A percentile compares a stretch with the other conserved stretches of the same genome.
phyloP scores from a whole-genome alignment of 495 filamentous ascomycete genomes.

The Trichoderma asperelloides region DNA sequence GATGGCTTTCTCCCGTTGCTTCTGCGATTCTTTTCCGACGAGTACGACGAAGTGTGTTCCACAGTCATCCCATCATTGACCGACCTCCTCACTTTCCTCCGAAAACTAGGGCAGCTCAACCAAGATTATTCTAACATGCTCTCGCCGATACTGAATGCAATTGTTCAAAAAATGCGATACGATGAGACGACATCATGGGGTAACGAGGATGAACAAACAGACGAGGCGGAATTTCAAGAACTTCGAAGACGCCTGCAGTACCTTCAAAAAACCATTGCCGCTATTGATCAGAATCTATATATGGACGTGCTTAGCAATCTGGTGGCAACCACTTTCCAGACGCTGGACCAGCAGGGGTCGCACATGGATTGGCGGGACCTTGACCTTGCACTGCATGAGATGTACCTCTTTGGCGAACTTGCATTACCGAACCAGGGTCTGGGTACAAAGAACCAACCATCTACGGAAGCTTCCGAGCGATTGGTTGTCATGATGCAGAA shows the following conservation, averaged over 20 bases:
- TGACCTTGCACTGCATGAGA: constrained; percentile 91
- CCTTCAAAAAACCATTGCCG: constrained; percentile 81
- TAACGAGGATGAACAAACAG: constrained; percentile 85
- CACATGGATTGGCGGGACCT: constrained; percentile 90
- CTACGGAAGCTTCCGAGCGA: constrained; percentile 61
- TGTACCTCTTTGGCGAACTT: constrained; percentile 92
- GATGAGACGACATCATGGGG: constrained; percentile 94
- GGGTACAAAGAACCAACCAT: constrained; percentile 71
- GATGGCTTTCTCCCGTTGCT: constrained; percentile 76
- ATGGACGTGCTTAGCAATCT: constrained; percentile 76
- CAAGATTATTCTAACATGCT: constrained; percentile 67
- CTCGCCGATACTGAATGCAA: constrained; percentile 77
- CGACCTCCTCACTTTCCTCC: constrained; percentile 79
- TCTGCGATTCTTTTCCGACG: constrained; percentile 89
- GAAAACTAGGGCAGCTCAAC: constrained; percentile 62
- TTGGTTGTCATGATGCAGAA: constrained; percentile 84
- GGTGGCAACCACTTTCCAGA: constrained; percentile 73
- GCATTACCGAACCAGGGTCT: constrained; percentile 76
- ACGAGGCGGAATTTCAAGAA: constrained; percentile 98
- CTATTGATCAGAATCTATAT: constrained; percentile 75
- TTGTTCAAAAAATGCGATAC: constrained; percentile 91
- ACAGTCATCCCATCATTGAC: constrained; percentile 86
- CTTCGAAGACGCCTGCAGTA: constrained; percentile 79
- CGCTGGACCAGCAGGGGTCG: constrained; percentile 56
- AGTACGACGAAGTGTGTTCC: constrained; percentile 95